Evolutionary conservation across 495 filamentous ascomycete genomes (phyloP).

Genomic region (Astrothelium subdiscretum): DNA sequence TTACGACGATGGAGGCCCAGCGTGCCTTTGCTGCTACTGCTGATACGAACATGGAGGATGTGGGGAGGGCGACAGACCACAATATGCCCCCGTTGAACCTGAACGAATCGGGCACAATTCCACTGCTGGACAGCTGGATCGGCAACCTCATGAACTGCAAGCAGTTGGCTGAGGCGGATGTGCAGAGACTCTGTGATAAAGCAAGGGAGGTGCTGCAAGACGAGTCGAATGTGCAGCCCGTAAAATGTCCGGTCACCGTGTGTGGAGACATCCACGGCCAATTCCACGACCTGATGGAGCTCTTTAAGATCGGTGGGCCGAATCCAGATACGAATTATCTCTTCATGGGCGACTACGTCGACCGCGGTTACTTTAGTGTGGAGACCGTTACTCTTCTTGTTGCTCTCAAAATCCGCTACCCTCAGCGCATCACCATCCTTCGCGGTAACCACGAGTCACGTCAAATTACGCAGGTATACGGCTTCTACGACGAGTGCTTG

Average conservation of each 20-base stretch:
- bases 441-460: conserved; percentile 95
- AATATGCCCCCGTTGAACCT: conserved; percentile 46
- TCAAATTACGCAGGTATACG: conserved; percentile 95
- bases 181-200: conserved; percentile 94
- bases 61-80: conserved; percentile 74
- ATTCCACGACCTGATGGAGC: conserved; percentile 26
- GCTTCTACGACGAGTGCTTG: conserved; percentile 95
- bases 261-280: conserved; percentile 59
- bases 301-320: conserved; percentile 23
- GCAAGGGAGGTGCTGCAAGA: conserved; percentile 93
- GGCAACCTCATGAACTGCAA: conserved; percentile 98
- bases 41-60: conserved; percentile 97
- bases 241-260: conserved; percentile 42
- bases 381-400: conserved; percentile 92
- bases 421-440: conserved; percentile 90
- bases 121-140: conserved; percentile 95
- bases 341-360: conserved; percentile 90
- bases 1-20: neutral
- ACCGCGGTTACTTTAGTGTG: conserved; percentile 93
- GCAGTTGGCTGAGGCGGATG: conserved; percentile 87
- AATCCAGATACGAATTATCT: conserved; percentile 26
- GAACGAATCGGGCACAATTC: conserved; percentile 72
- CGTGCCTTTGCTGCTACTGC: neutral
- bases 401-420: conserved; percentile 90
- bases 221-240: conserved; percentile 96